Evolutionary conservation across 1,284 basidiomycete genomes (phyloP).

Genomic region (Pisolithus thermaeus): DNA sequence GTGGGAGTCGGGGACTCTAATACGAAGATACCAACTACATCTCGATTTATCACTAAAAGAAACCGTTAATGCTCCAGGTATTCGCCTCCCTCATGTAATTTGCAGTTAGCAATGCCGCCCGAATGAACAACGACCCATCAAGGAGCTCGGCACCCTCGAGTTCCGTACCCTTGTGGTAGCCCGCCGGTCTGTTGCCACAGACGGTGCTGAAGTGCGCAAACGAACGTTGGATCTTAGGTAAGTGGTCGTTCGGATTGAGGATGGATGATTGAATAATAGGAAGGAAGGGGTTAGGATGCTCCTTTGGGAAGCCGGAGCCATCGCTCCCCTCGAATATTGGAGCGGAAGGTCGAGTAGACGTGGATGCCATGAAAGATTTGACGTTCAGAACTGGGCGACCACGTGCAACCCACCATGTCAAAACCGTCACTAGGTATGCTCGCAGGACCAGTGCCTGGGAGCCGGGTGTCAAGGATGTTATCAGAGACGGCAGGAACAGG

Average conservation of each 20-base stretch:
- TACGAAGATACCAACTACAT: too few species aligned
- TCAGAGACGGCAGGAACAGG: constrained; percentile 41
- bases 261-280: constrained; percentile 29
- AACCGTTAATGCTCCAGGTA: too few species aligned
- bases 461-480: constrained; percentile 31
- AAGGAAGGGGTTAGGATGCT: constrained; percentile 26
- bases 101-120: constrained; percentile 22
- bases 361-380: constrained; percentile 32
- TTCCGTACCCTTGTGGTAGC: constrained; percentile 35
- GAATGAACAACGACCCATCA: constrained; percentile 30
- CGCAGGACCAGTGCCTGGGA: constrained; percentile 39
- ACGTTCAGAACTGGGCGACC: constrained; percentile 38
- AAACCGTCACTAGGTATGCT: constrained; percentile 34
- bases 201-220: constrained; percentile 27
- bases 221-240: constrained; percentile 27
- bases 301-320: too few species aligned
- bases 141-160: constrained; percentile 24
- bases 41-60: not conserved
- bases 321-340: too few species aligned
- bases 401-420: constrained; percentile 38
- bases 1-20: too few species aligned
- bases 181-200: constrained; percentile 24
- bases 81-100: constrained; percentile 21
- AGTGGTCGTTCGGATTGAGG: constrained; percentile 27
- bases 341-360: not conserved